Evolutionary conservation across 805 yeast species (phyloP).

Genomic region (Candida ovalis): DNA sequence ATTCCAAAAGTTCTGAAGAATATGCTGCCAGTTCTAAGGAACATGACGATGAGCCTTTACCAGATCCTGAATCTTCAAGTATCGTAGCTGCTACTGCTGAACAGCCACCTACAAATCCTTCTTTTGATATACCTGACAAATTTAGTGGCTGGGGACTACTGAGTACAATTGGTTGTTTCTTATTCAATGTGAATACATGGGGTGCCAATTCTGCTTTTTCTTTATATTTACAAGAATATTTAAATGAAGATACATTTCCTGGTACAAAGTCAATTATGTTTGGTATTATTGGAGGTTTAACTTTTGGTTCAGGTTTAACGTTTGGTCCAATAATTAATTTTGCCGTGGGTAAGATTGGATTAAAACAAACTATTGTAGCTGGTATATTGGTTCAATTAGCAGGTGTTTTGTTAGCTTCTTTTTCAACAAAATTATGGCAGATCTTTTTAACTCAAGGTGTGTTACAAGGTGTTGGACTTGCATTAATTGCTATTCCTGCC

Average conservation of each 20-base stretch:
- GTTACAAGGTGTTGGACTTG: conserved; percentile 54
- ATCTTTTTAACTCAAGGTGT: conserved; percentile 66
- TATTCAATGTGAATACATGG: conserved; percentile 62
- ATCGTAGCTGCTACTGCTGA: background rate
- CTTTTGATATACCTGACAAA: conserved; percentile 47
- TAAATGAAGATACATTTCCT: conserved; percentile 44
- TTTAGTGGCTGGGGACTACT: conserved; percentile 66
- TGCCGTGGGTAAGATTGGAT: conserved; percentile 40
- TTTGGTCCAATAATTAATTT: conserved; percentile 48
- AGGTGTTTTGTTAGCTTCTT: conserved; percentile 59
- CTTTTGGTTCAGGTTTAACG: conserved; percentile 52
- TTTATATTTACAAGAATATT: conserved; percentile 54
- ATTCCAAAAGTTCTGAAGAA: too few relatives aligned
- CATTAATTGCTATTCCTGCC: conserved; percentile 56
- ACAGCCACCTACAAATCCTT: background rate
- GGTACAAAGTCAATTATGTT: conserved; percentile 58
- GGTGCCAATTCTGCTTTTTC: conserved; percentile 70
- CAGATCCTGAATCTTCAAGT: background rate
- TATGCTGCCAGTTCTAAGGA: background rate
- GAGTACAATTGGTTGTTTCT: conserved; percentile 40
- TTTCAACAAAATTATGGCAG: conserved; percentile 58
- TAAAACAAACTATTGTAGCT: conserved; percentile 36
- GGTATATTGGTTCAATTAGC: conserved; percentile 52
- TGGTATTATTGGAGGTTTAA: conserved; percentile 66
- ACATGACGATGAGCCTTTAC: background rate